These are phyloP conservation scores for Fusarium scirpi DNA, from an alignment of 2,329 filamentous ascomycete species.

Conservation along the genomic window DNA sequence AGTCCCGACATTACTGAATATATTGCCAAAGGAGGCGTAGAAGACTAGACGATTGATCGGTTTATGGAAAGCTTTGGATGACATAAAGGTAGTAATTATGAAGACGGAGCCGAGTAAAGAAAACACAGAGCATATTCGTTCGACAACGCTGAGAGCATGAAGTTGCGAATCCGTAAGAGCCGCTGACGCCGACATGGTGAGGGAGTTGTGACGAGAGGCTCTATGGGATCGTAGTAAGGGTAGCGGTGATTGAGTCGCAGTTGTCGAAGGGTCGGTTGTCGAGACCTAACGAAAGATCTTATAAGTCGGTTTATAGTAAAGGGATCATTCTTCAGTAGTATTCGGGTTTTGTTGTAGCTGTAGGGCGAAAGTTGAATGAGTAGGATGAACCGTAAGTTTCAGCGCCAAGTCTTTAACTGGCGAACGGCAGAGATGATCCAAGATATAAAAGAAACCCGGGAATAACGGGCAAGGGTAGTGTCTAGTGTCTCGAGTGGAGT, in stretches of 20 bases:
- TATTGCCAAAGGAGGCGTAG: constrained; percentile 84
- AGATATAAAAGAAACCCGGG: not conserved
- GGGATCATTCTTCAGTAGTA: no score
- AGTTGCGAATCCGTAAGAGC: constrained; percentile 54
- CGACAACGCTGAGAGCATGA: constrained; percentile 69
- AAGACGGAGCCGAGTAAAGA: constrained; percentile 78
- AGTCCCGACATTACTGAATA: constrained; percentile 81
- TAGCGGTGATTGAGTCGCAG: no score
- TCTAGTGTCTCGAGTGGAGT: not conserved
- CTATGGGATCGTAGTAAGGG: no score
- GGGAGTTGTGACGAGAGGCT: no score
- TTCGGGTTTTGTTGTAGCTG: no score
- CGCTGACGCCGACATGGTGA: constrained; percentile 33
- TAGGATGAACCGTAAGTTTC: not conserved
- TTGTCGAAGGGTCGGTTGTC: no score
- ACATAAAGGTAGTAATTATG: constrained; percentile 77
- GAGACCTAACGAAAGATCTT: no score
- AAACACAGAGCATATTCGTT: constrained; percentile 75
- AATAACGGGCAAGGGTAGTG: not conserved
- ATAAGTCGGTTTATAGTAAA: no score
- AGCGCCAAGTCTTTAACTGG: not conserved
- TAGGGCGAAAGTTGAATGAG: not conserved
- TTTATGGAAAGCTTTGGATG: constrained; percentile 78
- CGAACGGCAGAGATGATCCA: not conserved
- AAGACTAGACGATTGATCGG: constrained; percentile 90